Conservation (phyloP, 2,329 filamentous ascomycete species). For the Fusarium penzigii region DNA sequence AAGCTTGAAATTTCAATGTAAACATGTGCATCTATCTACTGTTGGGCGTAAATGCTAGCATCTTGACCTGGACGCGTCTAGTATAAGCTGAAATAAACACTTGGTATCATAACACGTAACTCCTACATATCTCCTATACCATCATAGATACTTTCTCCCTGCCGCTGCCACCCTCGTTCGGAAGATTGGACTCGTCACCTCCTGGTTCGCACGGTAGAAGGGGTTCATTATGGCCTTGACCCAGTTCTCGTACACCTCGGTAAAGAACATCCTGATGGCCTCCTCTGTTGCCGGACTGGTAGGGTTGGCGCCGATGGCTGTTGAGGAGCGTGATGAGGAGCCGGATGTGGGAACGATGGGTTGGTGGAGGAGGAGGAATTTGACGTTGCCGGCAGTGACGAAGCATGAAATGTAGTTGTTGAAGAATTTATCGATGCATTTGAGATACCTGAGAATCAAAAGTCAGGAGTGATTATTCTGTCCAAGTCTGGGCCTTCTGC, state of each 20-base stretch:
- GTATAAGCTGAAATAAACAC: constrained; percentile 9
- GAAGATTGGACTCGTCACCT: constrained; percentile 86
- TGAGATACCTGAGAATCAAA: constrained; percentile 73
- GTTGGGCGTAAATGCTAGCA: background rate
- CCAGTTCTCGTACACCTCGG: constrained; percentile 94
- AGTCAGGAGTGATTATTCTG: constrained; percentile 2
- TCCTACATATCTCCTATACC: background rate
- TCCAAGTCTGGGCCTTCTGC: background rate
- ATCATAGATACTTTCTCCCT: constrained; percentile 86
- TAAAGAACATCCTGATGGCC: constrained; percentile 91
- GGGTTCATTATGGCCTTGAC: constrained; percentile 97
- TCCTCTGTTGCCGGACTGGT: constrained; percentile 91
- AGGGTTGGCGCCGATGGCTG: constrained; percentile 80
- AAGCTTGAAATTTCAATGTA: background rate
- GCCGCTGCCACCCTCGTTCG: constrained; percentile 78
- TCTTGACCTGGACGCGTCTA: background rate
- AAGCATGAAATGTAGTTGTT: constrained; percentile 95
- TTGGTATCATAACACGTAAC: constrained; percentile 26
- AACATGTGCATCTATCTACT: background rate
- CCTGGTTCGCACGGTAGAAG: constrained; percentile 85
- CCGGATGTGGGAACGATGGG: constrained; percentile 52
- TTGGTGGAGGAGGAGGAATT: constrained; percentile 92
- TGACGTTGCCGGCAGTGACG: constrained; percentile 87
- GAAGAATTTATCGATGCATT: constrained; percentile 95
- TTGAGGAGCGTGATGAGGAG: constrained; percentile 57